A percentile compares a stretch with the other conserved stretches of the same genome.
These are phyloP conservation scores for Sphagnurus paluster DNA, from an alignment of 1,284 basidiomycete species.

Conservation along the genomic window DNA sequence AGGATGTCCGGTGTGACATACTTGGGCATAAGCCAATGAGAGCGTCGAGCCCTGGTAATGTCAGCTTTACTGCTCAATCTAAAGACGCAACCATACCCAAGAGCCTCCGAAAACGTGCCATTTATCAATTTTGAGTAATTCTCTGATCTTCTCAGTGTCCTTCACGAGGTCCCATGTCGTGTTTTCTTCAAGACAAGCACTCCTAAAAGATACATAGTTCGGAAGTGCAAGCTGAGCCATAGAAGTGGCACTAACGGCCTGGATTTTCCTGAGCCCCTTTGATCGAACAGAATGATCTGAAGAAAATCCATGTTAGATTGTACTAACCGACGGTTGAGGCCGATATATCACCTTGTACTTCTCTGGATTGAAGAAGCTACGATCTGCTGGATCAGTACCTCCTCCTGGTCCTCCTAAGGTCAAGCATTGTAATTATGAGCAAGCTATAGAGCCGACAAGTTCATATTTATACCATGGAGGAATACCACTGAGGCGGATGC, in stretches of 20 bases:
- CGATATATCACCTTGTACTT: slow-evolving; percentile 67
- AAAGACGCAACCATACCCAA: slow-evolving; percentile 55
- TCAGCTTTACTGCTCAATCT: background rate
- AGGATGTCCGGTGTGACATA: slow-evolving; percentile 24
- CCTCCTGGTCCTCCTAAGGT: slow-evolving; percentile 72
- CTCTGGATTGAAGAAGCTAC: slow-evolving; percentile 78
- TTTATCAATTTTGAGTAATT: slow-evolving; percentile 73
- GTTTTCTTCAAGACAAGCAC: slow-evolving; percentile 80
- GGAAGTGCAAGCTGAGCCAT: background rate
- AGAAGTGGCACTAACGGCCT: slow-evolving; percentile 57
- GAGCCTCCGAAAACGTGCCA: slow-evolving; percentile 94
- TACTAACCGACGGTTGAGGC: slow-evolving; percentile 13
- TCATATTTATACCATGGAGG: slow-evolving; percentile 59
- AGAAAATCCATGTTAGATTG: slow-evolving; percentile 3
- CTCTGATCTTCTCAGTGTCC: slow-evolving; percentile 84
- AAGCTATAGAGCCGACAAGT: background rate
- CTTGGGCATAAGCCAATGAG: slow-evolving; percentile 87
- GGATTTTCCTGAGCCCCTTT: slow-evolving; percentile 85
- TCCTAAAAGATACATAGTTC: slow-evolving; percentile 36
- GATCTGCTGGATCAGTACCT: slow-evolving; percentile 64
- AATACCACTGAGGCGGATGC: slow-evolving; percentile 63
- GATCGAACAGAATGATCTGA: slow-evolving; percentile 80
- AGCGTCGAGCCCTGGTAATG: slow-evolving; percentile 79
- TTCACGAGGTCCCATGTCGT: slow-evolving; percentile 95
- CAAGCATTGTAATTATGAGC: background rate